These are phyloP conservation scores for Neofusicoccum kwambonambiense DNA, from an alignment of 2,329 filamentous ascomycete genomes.

Conservation along the genomic window DNA sequence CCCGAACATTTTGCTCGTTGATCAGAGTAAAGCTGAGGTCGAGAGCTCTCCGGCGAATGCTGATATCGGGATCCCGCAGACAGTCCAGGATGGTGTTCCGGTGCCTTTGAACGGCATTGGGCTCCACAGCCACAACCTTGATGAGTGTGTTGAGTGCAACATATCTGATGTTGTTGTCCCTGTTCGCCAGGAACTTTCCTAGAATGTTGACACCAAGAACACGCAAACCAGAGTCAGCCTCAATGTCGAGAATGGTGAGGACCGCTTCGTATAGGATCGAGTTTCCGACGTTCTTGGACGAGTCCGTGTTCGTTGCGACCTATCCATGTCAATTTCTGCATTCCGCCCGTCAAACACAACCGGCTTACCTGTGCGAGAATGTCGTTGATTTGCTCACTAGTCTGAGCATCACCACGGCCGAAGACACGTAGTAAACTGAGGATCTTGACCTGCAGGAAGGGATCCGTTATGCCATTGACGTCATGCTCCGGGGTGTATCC, in stretches of 20 bases:
- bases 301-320: conserved; percentile 96
- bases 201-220: conserved; percentile 97
- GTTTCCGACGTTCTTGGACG: conserved; percentile 97
- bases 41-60: conserved; percentile 89
- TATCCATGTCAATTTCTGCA: conserved; percentile 27
- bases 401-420: conserved; percentile 78
- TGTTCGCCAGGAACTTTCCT: conserved; percentile 96
- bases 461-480: conserved; percentile 96
- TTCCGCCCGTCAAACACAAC: no score
- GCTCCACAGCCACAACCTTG: conserved; percentile 96
- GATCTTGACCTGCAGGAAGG: conserved; percentile 96
- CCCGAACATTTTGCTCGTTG: conserved; percentile 92
- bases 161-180: conserved; percentile 98
- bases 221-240: conserved; percentile 90
- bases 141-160: conserved; percentile 96
- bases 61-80: conserved; percentile 94
- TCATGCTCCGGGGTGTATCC: conserved; percentile 98
- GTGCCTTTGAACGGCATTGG: conserved; percentile 94
- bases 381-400: conserved; percentile 97
- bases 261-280: conserved; percentile 97
- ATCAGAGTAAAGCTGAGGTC: conserved; percentile 98
- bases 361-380: conserved; percentile 74
- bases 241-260: conserved; percentile 94
- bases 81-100: conserved; percentile 97
- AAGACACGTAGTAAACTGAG: conserved; percentile 81